These are phyloP conservation scores for Cenchrus americanus DNA, from an alignment of 176 grass and related monocot genomes.

Conservation along the genomic window DNA sequence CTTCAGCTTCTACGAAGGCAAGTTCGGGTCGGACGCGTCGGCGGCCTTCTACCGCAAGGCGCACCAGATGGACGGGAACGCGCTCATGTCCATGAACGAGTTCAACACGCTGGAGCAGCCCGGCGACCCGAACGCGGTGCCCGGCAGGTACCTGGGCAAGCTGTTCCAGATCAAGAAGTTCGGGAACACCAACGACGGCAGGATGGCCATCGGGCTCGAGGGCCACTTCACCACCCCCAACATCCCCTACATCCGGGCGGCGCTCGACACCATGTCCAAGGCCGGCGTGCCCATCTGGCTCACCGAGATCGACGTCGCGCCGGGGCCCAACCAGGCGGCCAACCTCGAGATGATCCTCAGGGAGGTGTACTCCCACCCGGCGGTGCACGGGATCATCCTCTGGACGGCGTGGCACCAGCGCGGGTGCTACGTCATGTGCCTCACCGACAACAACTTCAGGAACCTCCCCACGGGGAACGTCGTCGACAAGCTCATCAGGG, in stretches of 20 bases:
- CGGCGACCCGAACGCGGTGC: constrained; percentile 27
- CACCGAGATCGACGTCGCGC: constrained; percentile 74
- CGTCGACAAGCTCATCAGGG: constrained; percentile 73
- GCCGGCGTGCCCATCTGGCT: constrained; percentile 83
- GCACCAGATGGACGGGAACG: constrained; percentile 53
- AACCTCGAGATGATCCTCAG: constrained; percentile 71
- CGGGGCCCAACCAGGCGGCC: constrained; percentile 45
- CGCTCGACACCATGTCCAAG: constrained; percentile 60
- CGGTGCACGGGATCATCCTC: constrained; percentile 76
- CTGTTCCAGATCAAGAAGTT: constrained; percentile 59
- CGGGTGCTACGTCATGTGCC: constrained; percentile 77
- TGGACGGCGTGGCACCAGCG: constrained; percentile 72
- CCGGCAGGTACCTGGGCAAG: constrained; percentile 70
- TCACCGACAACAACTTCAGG: constrained; percentile 74
- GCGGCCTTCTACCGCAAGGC: constrained; percentile 58
- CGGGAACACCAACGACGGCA: constrained; percentile 40
- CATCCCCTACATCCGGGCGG: constrained; percentile 78
- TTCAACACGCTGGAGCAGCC: constrained; percentile 88
- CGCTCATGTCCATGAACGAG: constrained; percentile 82
- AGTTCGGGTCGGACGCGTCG: constrained; percentile 60
- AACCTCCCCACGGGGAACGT: constrained; percentile 71
- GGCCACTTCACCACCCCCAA: constrained; percentile 70
- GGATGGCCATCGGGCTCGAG: constrained; percentile 80
- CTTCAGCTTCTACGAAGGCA: constrained; percentile 67
- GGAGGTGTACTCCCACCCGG: constrained; percentile 87